phyloP scores from a whole-genome alignment of 2,329 filamentous ascomycete genomes.

The Claviceps fusiformis region DNA sequence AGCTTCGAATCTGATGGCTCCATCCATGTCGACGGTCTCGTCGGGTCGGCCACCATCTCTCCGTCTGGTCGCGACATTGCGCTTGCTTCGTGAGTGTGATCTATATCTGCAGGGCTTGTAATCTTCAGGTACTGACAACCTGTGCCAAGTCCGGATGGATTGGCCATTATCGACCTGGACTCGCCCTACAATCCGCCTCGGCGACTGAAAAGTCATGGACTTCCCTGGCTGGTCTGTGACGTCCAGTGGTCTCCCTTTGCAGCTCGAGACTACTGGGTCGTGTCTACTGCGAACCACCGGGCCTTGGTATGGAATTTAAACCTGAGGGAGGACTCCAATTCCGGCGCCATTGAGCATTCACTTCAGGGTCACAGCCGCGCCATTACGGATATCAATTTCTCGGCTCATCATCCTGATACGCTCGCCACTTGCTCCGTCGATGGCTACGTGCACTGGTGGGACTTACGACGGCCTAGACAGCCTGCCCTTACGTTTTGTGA shows the following conservation, averaged over 20 bases:
- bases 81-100: conserved; percentile 53
- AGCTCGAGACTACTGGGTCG: conserved; percentile 79
- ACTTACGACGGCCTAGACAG: conserved; percentile 59
- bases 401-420: conserved; percentile 78
- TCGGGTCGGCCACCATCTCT: conserved; percentile 86
- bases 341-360: conserved; percentile 68
- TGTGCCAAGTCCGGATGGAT: conserved; percentile 56
- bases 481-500: conserved; percentile 76
- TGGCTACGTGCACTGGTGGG: conserved; percentile 88
- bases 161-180: conserved; percentile 86
- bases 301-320: conserved; percentile 89
- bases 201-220: conserved; percentile 65
- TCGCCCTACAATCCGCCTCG: conserved; percentile 77
- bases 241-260: conserved; percentile 96
- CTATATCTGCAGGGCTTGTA: background rate
- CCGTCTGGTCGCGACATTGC: conserved; percentile 84
- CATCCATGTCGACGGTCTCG: conserved; percentile 67
- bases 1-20: conserved; percentile 78
- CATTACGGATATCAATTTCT: conserved; percentile 95
- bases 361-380: conserved; percentile 72
- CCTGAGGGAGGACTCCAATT: conserved; percentile 56
- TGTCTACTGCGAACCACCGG: conserved; percentile 87
- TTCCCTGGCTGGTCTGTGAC: conserved; percentile 90
- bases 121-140: conserved; percentile 13
- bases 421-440: conserved; percentile 86